Conservation (phyloP, 139 green algal genomes). For the Coelastrella sp. region DNA sequence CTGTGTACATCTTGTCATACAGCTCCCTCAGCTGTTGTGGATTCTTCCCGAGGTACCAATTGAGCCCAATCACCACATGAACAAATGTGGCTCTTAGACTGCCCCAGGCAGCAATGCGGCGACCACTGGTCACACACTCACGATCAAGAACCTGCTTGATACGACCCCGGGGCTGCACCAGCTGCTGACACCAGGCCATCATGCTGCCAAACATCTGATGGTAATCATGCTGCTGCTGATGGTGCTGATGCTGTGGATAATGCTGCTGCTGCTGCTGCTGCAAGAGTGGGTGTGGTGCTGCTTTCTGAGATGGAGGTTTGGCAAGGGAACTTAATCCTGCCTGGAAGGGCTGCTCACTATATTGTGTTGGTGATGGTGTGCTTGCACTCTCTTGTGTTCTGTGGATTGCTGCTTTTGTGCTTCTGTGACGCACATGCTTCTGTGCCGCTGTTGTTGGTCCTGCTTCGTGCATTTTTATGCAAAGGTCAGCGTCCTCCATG, state of each 20-base stretch:
- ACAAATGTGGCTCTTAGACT: conserved; percentile 62
- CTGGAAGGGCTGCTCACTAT: too few relatives aligned
- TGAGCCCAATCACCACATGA: conserved; percentile 61
- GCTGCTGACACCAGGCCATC: not conserved
- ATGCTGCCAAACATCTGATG: not conserved
- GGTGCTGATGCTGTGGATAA: not conserved
- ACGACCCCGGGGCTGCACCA: not conserved
- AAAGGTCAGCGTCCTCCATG: conserved; percentile 89
- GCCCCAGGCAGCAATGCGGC: conserved; percentile 73
- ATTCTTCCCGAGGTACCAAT: conserved; percentile 64
- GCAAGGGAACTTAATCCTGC: too few relatives aligned
- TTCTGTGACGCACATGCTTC: conserved; percentile 18
- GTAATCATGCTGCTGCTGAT: not conserved
- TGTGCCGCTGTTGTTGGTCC: conserved; percentile 39
- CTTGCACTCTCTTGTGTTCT: not conserved
- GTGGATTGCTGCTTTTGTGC: not conserved
- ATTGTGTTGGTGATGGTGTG: too few relatives aligned
- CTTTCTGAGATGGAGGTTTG: not conserved
- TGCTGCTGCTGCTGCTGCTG: not conserved
- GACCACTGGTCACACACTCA: conserved; percentile 67
- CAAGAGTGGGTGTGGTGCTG: not conserved
- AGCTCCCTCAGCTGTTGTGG: conserved; percentile 62
- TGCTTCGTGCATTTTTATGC: conserved; percentile 70
- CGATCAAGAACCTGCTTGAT: conserved; percentile 56
- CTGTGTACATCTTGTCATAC: conserved; percentile 74